phyloP scores from a whole-genome alignment of 148 eudicot species.

The Cornus controversa region DNA sequence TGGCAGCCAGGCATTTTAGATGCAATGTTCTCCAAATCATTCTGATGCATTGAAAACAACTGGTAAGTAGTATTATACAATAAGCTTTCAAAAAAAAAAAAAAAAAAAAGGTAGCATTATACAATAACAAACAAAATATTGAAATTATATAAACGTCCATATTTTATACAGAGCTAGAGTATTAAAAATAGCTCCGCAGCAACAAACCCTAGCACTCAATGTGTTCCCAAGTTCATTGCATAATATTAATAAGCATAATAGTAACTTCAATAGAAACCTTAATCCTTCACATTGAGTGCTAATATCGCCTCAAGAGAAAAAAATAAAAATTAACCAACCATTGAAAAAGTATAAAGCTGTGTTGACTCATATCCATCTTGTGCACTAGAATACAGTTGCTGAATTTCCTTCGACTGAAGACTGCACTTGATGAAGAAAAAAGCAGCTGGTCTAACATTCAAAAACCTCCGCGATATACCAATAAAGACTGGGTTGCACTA shows the following conservation, averaged over 20 bases:
- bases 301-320: not conserved
- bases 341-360: conserved; percentile 60
- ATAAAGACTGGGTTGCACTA: conserved; percentile 73
- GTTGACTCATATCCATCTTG: conserved; percentile 96
- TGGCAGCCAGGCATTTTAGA: conserved; percentile 98
- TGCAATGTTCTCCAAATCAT: conserved; percentile 61
- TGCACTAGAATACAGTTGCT: conserved; percentile 67
- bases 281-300: not conserved
- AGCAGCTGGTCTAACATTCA: conserved; percentile 91
- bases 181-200: not conserved
- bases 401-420: conserved; percentile 71
- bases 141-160: not conserved
- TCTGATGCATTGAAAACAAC: conserved; percentile 41
- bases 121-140: not conserved
- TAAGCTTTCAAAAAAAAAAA: too few relatives aligned
- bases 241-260: not conserved
- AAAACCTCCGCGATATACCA: conserved; percentile 79
- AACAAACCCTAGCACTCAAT: not conserved
- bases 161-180: not conserved
- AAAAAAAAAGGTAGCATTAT: too few relatives aligned
- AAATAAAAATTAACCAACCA: conserved; percentile 41
- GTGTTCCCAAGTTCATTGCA: not conserved
- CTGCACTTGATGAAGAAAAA: conserved; percentile 89
- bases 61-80: not conserved
- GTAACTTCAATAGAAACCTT: not conserved